Conservation (phyloP, 805 yeast species). For the Wickerhamomyces strasburgensis region DNA sequence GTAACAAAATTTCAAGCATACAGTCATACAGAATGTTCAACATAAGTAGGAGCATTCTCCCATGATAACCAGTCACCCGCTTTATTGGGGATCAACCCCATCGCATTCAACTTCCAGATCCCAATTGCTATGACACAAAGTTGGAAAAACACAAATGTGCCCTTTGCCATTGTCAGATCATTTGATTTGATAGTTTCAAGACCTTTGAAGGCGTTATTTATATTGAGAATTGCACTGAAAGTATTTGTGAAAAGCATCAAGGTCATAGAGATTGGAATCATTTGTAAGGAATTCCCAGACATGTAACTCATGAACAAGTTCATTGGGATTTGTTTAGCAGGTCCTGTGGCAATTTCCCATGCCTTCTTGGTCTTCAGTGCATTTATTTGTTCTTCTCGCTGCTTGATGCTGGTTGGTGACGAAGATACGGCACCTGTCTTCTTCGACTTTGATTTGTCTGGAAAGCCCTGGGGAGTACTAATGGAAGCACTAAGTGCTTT, state of each 20-base stretch:
- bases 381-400: slow-evolving; percentile 9
- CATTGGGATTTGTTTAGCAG: slow-evolving; percentile 87
- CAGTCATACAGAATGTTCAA: slow-evolving; percentile 8
- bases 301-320: slow-evolving; percentile 85
- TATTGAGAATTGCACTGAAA: slow-evolving; percentile 59
- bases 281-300: slow-evolving; percentile 86
- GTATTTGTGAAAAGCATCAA: slow-evolving; percentile 78
- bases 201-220: slow-evolving; percentile 49
- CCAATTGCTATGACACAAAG: slow-evolving; percentile 66
- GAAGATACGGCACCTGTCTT: not conserved
- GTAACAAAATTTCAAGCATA: slow-evolving; percentile 2
- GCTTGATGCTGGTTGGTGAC: slow-evolving; percentile 1
- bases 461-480: slow-evolving; percentile 13
- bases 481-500: slow-evolving; percentile 2
- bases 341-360: slow-evolving; percentile 80
- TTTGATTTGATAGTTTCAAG: slow-evolving; percentile 32
- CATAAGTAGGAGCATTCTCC: slow-evolving; percentile 43
- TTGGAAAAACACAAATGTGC: slow-evolving; percentile 39
- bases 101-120: slow-evolving; percentile 72
- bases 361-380: slow-evolving; percentile 47
- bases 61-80: slow-evolving; percentile 90
- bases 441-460: slow-evolving; percentile 4
- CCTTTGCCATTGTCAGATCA: slow-evolving; percentile 26
- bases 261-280: slow-evolving; percentile 89
- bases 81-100: slow-evolving; percentile 90